These are phyloP conservation scores for Lyophyllum semitale DNA, from an alignment of 768 basidiomycete genomes.

Conservation along the genomic window DNA sequence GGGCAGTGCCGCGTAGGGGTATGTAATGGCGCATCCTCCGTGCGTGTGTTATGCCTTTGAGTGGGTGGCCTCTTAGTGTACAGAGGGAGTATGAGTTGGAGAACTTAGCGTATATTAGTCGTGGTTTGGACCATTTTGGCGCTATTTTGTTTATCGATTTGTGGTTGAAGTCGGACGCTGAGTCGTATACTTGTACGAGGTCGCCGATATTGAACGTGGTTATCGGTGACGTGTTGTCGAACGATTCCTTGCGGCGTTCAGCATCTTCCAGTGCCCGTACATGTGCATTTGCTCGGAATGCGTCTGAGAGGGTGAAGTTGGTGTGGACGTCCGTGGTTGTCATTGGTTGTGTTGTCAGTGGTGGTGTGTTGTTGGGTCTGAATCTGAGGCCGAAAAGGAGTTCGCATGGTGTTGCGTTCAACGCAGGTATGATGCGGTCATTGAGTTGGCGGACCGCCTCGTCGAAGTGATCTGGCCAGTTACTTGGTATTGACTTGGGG, in stretches of 20 bases:
- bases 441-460: not conserved
- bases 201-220: not conserved
- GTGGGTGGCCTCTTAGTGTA: not conserved
- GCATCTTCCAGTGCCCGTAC: not conserved
- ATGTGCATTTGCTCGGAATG: not conserved
- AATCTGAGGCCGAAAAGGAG: not conserved
- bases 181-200: constrained; percentile 4
- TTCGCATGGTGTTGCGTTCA: not conserved
- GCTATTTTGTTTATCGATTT: constrained; percentile 1
- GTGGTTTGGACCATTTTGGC: constrained; percentile 2
- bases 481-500: not conserved
- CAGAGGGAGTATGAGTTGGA: constrained; percentile 1
- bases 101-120: constrained; percentile 4
- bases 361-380: not conserved
- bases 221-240: constrained; percentile 1
- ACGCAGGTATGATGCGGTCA: not conserved
- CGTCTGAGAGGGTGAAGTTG: not conserved
- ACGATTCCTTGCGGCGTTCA: not conserved
- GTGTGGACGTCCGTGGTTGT: not conserved
- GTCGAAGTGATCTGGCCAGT: not conserved
- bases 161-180: not conserved
- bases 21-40: constrained; percentile 3
- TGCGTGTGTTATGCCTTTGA: constrained; percentile 2
- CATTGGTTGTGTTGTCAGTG: not conserved
- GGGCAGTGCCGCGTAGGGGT: not conserved